Evolutionary conservation across 495 filamentous ascomycete species (phyloP).

Genomic region (Hypoxylon trugodes): DNA sequence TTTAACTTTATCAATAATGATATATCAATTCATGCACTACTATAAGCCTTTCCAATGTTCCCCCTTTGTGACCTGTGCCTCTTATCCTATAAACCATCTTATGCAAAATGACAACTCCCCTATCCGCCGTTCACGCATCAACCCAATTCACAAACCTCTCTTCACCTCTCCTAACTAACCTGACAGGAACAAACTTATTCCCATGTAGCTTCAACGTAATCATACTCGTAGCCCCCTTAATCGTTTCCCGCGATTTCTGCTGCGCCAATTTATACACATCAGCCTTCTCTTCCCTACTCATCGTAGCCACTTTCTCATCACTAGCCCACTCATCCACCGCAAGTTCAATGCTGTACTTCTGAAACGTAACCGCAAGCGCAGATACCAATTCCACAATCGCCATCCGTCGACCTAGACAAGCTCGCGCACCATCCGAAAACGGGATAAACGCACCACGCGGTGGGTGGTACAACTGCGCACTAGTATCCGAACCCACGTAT

Average conservation of each 20-base stretch:
- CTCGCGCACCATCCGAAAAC: constrained; percentile 74
- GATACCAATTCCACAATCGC: constrained; percentile 80
- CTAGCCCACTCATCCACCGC: constrained; percentile 66
- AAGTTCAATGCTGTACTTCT: constrained; percentile 70
- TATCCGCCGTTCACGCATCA: constrained; percentile 32
- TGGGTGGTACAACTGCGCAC: constrained; percentile 64
- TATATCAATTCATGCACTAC: too few species aligned
- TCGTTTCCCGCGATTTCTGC: constrained; percentile 52
- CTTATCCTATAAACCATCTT: neutral
- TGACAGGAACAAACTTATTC: constrained; percentile 62
- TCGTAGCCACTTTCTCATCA: constrained; percentile 66
- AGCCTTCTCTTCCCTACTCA: constrained; percentile 58
- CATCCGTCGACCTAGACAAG: constrained; percentile 75
- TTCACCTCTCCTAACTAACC: constrained; percentile 68
- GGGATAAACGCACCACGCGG: constrained; percentile 72
- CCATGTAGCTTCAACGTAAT: constrained; percentile 71
- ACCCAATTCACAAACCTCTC: constrained; percentile 64
- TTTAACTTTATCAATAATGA: too few species aligned
- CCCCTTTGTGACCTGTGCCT: neutral
- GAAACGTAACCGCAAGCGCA: constrained; percentile 71
- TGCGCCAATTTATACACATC: constrained; percentile 63
- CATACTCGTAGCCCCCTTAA: constrained; percentile 59
- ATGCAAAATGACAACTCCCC: neutral
- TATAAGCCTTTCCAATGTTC: neutral
- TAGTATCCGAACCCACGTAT: constrained; percentile 61